These are phyloP conservation scores for Globisporangium irregulare DNA, from an alignment of 352 stramenopile species.

Conservation along the genomic window DNA sequence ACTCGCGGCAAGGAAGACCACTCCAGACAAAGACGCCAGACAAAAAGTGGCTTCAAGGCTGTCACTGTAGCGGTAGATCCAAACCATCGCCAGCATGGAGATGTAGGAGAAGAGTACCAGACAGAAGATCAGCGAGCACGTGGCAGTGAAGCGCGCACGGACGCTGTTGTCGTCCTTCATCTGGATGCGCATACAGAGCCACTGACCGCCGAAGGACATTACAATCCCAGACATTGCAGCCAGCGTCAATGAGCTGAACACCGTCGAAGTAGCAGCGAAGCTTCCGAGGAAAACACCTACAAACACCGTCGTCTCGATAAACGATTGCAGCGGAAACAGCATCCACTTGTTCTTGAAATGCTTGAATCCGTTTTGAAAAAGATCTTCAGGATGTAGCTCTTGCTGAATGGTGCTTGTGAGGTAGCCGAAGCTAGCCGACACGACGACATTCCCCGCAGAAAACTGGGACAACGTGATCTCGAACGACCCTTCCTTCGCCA, in stretches of 20 bases:
- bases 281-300: constrained; percentile 72
- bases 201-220: constrained; percentile 71
- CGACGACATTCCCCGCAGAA: constrained; percentile 65
- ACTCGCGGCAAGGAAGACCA: constrained; percentile 78
- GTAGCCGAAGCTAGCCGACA: constrained; percentile 63
- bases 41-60: constrained; percentile 85
- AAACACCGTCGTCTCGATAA: constrained; percentile 72
- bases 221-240: constrained; percentile 71
- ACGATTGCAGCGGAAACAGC: constrained; percentile 71
- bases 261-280: constrained; percentile 64
- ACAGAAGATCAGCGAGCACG: constrained; percentile 73
- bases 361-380: constrained; percentile 46
- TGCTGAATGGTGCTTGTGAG: constrained; percentile 63
- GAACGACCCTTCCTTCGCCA: constrained; percentile 41
- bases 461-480: constrained; percentile 68
- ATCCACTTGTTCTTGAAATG: constrained; percentile 76
- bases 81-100: constrained; percentile 65
- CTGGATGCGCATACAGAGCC: constrained; percentile 55
- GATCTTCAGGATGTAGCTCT: constrained; percentile 51
- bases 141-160: constrained; percentile 61
- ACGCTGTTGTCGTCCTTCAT: constrained; percentile 52
- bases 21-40: constrained; percentile 67
- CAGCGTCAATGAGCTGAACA: constrained; percentile 73
- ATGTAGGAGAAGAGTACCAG: constrained; percentile 69
- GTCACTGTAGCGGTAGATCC: constrained; percentile 84